Conservation (phyloP, 1,284 basidiomycete genomes). For the Irpex lacteus region DNA sequence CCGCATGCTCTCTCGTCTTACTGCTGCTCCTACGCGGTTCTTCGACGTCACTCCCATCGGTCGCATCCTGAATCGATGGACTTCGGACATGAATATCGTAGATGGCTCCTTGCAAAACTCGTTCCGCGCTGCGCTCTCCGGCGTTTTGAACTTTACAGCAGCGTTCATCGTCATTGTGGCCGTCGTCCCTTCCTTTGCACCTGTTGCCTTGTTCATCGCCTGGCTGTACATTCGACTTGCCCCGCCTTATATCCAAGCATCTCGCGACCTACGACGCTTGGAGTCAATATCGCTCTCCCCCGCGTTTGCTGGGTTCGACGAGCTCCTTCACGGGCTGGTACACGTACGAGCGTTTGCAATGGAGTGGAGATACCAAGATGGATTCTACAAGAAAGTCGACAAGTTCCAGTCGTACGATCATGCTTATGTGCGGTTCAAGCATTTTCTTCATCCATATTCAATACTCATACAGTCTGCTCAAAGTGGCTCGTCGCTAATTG, state of each 20-base stretch:
- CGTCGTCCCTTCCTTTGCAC: slow-evolving; percentile 65
- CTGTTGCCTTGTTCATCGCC: slow-evolving; percentile 68
- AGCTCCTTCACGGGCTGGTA: slow-evolving; percentile 72
- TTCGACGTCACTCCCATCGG: slow-evolving; percentile 72
- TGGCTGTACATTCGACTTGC: slow-evolving; percentile 73
- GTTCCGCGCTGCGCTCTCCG: slow-evolving; percentile 51
- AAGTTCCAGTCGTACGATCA: slow-evolving; percentile 73
- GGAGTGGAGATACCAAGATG: slow-evolving; percentile 72
- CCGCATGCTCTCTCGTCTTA: slow-evolving; percentile 50
- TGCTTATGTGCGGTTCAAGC: slow-evolving; percentile 45
- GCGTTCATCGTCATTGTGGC: slow-evolving; percentile 64
- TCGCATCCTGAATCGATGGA: slow-evolving; percentile 78
- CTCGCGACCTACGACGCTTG: slow-evolving; percentile 69
- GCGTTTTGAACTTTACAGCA: slow-evolving; percentile 61
- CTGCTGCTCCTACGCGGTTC: slow-evolving; percentile 61
- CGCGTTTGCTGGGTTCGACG: slow-evolving; percentile 75
- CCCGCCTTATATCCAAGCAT: slow-evolving; percentile 65
- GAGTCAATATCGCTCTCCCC: slow-evolving; percentile 70
- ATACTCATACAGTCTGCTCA: background rate
- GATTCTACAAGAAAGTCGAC: slow-evolving; percentile 76
- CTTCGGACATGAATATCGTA: slow-evolving; percentile 74
- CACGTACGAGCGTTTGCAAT: slow-evolving; percentile 83
- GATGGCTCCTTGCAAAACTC: slow-evolving; percentile 62
- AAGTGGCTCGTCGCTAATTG: slow-evolving; percentile 69
- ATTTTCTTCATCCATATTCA: slow-evolving; percentile 2